phyloP scores from a whole-genome alignment of 148 eudicot genomes.

The Vaccinium myrtillus region DNA sequence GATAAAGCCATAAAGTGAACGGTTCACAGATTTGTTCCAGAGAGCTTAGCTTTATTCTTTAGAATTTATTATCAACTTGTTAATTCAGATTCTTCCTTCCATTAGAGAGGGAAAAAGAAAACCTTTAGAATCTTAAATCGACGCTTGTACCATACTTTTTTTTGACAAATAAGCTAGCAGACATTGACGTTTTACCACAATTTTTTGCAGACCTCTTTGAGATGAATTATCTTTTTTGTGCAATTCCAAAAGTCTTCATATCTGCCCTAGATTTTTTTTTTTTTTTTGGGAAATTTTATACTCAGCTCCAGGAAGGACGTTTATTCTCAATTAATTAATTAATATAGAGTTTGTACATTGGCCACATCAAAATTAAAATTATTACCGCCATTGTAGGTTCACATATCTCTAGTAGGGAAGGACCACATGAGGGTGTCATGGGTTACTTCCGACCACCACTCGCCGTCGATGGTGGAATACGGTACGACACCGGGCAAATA shows the following conservation, averaged over 20 bases:
- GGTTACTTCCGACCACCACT: conserved; percentile 52
- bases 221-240: too few species aligned
- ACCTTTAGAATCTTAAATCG: neutral
- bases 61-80: neutral
- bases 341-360: neutral
- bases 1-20: too few species aligned
- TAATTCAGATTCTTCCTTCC: neutral
- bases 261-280: neutral
- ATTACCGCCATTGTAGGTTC: conserved; percentile 48
- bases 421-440: conserved; percentile 73
- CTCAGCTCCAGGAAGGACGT: neutral
- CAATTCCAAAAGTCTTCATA: too few species aligned
- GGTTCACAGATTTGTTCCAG: neutral
- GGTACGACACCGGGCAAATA: conserved; percentile 54
- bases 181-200: too few species aligned
- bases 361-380: neutral
- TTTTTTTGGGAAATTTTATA: neutral
- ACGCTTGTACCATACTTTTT: neutral
- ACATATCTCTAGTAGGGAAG: conserved; percentile 68
- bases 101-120: neutral
- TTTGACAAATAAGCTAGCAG: too few species aligned
- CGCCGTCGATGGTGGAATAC: conserved; percentile 62
- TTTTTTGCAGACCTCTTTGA: too few species aligned
- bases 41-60: neutral
- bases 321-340: neutral